Percentiles rank a stretch among this genome's conserved stretches.
phyloP scores from a whole-genome alignment of 345 rosid species.

The Toxicodendron radicans region DNA sequence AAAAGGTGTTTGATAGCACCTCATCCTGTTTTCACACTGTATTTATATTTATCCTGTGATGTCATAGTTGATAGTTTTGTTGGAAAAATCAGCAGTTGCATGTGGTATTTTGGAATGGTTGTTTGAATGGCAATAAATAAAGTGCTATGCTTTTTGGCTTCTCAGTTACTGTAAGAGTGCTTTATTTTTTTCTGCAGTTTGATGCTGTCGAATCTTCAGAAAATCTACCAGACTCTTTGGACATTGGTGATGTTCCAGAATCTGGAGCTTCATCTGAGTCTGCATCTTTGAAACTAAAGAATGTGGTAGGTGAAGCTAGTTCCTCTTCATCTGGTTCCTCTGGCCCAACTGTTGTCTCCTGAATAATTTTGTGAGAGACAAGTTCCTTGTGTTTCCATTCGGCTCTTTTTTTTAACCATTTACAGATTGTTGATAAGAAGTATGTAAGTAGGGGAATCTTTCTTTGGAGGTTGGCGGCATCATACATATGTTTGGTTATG shows the following conservation, averaged over 20 bases:
- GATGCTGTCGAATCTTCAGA: conserved; percentile 50
- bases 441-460: conserved; percentile 28
- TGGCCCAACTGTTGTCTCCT: conserved; percentile 34
- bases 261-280: conserved; percentile 32
- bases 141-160: background rate
- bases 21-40: background rate
- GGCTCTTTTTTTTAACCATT: background rate
- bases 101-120: conserved; percentile 3
- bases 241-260: conserved; percentile 83
- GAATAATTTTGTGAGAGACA: conserved; percentile 20
- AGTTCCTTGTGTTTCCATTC: conserved; percentile 15
- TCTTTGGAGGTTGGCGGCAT: conserved; percentile 25
- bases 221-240: conserved; percentile 78
- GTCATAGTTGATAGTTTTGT: background rate
- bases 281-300: conserved; percentile 52
- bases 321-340: conserved; percentile 49
- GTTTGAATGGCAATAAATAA: background rate
- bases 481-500: conserved; percentile 21
- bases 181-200: conserved; percentile 39
- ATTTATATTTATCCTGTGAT: too few relatives aligned
- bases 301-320: conserved; percentile 44
- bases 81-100: background rate
- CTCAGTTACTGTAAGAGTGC: conserved; percentile 8
- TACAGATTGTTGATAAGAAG: conserved; percentile 30
- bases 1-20: background rate